phyloP scores from a whole-genome alignment of 192 early-diverging fungal species.

The Rhizoclosmatium sp. region DNA sequence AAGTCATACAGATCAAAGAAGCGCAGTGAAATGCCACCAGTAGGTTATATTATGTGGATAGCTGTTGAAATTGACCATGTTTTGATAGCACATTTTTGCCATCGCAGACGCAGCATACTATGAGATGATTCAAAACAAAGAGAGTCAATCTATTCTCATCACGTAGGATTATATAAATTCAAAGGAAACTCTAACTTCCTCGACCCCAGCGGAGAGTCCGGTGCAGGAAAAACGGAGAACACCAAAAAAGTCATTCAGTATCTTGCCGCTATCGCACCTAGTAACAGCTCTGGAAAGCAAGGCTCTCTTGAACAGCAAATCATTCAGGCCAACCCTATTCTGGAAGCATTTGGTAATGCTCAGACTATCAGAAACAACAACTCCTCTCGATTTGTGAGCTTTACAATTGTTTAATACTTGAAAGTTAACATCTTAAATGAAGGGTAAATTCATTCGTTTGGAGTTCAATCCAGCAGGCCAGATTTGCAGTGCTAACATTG shows the following conservation, averaged over 20 bases:
- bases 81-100: conserved; percentile 81
- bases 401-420: not conserved
- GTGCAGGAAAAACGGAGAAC: conserved; percentile 99
- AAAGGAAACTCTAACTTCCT: not conserved
- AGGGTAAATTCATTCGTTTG: conserved; percentile 98
- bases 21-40: conserved; percentile 54
- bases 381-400: conserved; percentile 92
- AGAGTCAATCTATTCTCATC: conserved; percentile 97
- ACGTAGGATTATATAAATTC: conserved; percentile 65
- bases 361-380: conserved; percentile 99
- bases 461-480: conserved; percentile 89
- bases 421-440: not conserved
- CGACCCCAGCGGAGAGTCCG: conserved; percentile 86
- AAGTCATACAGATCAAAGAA: conserved; percentile 70
- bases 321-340: conserved; percentile 94
- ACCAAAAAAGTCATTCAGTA: conserved; percentile 99
- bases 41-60: not conserved
- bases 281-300: conserved; percentile 49
- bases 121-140: conserved; percentile 91
- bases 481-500: conserved; percentile 96
- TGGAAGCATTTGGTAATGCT: conserved; percentile 98
- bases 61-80: not conserved
- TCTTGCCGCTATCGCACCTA: conserved; percentile 84
- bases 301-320: conserved; percentile 89
- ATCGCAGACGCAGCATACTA: conserved; percentile 93